Percentiles rank a stretch among this genome's conserved stretches.
Evolutionary conservation across 1,284 basidiomycete species (phyloP).

Genomic region (Apiotrichum mycotoxinovorans): DNA sequence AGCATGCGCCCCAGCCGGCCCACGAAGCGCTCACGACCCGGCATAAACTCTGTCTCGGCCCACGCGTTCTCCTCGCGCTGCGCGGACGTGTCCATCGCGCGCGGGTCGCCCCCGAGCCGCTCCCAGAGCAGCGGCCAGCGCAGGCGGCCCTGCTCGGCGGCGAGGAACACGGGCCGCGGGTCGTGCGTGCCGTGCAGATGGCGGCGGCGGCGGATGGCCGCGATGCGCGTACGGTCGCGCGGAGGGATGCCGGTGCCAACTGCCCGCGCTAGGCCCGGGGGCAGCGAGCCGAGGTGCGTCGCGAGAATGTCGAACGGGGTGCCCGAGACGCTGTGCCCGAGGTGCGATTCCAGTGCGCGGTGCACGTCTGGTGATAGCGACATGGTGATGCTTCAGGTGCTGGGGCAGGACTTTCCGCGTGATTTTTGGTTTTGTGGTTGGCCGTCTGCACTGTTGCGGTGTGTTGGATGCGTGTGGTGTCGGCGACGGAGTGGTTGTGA

Average conservation of each 20-base stretch:
- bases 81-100: conserved; percentile 12
- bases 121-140: conserved; percentile 49
- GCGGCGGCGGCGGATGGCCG: conserved; percentile 21
- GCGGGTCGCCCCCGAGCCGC: conserved; percentile 37
- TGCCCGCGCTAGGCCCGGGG: background rate
- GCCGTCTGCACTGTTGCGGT: background rate
- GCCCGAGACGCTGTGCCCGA: background rate
- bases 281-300: conserved; percentile 4
- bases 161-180: conserved; percentile 17
- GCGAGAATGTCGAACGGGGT: background rate
- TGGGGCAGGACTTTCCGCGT: background rate
- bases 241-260: conserved; percentile 22
- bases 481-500: background rate
- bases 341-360: background rate
- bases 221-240: conserved; percentile 32
- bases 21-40: conserved; percentile 32
- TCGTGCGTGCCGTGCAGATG: background rate
- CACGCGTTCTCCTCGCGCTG: conserved; percentile 34
- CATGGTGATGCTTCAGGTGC: background rate
- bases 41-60: conserved; percentile 34
- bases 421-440: background rate
- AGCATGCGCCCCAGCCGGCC: conserved; percentile 45
- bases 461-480: too few relatives aligned
- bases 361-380: conserved; percentile 2
- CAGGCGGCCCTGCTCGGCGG: conserved; percentile 31